Conservation (phyloP, 208 protist species). For the Histomonas meleagridis region DNA sequence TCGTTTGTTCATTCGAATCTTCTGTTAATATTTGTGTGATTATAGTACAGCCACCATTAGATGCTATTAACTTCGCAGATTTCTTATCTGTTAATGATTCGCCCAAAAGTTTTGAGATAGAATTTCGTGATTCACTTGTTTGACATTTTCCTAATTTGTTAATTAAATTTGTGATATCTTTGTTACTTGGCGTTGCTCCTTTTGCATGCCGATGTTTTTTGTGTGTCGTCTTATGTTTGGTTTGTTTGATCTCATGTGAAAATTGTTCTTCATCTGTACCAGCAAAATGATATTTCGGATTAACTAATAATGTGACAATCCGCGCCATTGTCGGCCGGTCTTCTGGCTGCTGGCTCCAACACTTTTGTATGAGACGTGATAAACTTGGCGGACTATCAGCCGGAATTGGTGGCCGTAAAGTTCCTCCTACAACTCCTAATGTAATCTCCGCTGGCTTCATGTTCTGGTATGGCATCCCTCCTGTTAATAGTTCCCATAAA, state of each 20-base stretch:
- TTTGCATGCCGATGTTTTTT: neutral
- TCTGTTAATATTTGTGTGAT: neutral
- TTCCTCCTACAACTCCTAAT: neutral
- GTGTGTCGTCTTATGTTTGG: neutral
- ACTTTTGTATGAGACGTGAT: neutral
- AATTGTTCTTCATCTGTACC: slow-evolving; percentile 17
- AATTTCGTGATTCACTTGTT: neutral
- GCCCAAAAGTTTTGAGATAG: neutral
- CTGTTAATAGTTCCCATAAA: slow-evolving; percentile 12
- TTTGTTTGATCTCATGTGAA: too few species aligned
- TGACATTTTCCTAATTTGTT: neutral
- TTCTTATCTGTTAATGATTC: neutral
- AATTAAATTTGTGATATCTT: too few species aligned
- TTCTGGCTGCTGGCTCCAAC: neutral
- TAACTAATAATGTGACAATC: neutral
- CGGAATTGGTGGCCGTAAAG: neutral
- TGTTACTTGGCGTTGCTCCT: neutral
- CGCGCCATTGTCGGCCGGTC: neutral
- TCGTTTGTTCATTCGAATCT: neutral
- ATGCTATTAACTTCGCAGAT: neutral
- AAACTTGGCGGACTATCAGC: neutral
- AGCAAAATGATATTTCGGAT: neutral
- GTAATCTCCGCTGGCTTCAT: neutral
- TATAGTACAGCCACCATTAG: neutral
- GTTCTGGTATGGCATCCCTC: slow-evolving; percentile 10